These are phyloP conservation scores for Russula abietina DNA, from an alignment of 768 basidiomycete genomes.

Conservation along the genomic window DNA sequence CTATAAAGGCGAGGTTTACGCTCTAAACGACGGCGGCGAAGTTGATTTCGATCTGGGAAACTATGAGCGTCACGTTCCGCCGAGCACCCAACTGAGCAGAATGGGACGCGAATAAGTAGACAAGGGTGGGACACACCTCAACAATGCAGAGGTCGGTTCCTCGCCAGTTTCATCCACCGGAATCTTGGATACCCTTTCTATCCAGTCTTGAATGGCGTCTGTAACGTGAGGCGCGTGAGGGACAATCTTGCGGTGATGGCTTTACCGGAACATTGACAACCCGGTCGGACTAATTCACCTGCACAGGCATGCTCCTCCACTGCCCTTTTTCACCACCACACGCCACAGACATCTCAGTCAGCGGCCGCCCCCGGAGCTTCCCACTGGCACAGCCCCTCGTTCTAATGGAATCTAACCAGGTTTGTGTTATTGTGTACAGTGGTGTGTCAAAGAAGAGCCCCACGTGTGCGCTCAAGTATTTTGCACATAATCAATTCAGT, in stretches of 20 bases:
- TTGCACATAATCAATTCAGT: too few species aligned
- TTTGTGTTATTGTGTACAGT: too few species aligned
- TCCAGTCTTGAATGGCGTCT: conserved; percentile 98
- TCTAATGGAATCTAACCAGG: too few species aligned
- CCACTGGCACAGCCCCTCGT: too few species aligned
- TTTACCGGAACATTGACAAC: not conserved
- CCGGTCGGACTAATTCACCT: conserved; percentile 43
- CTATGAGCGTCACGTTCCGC: conserved; percentile 98
- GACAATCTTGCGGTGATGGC: conserved; percentile 55
- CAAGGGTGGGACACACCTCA: conserved; percentile 51
- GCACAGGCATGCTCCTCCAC: too few species aligned
- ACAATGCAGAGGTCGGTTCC: conserved; percentile 93
- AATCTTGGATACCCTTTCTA: conserved; percentile 87
- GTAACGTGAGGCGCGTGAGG: conserved; percentile 98
- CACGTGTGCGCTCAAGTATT: too few species aligned
- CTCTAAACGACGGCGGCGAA: conserved; percentile 96
- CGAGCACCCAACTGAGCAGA: conserved; percentile 47
- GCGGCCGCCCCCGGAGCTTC: too few species aligned
- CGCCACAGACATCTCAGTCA: too few species aligned
- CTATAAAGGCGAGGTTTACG: conserved; percentile 84
- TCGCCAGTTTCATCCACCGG: conserved; percentile 93
- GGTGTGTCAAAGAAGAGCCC: too few species aligned
- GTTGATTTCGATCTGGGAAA: conserved; percentile 97
- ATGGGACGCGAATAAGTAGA: not conserved
- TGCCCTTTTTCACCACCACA: too few species aligned